A percentile compares a stretch with the other conserved stretches of the same genome.
phyloP scores from a whole-genome alignment of 441 rosid species.

The Populus hybrid region DNA sequence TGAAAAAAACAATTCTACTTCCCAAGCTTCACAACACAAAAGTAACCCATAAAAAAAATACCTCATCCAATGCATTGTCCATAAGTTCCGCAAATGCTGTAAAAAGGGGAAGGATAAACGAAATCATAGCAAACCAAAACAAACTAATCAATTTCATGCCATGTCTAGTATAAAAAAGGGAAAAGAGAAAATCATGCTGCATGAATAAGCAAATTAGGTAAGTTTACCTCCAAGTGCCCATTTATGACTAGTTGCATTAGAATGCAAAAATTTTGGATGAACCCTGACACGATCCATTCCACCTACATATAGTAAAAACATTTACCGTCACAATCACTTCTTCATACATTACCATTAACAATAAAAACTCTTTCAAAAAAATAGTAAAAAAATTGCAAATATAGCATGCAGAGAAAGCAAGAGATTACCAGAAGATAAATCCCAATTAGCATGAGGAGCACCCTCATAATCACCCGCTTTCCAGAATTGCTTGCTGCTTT shows the following conservation, averaged over 20 bases:
- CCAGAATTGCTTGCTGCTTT: constrained; percentile 71
- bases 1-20: not conserved
- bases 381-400: not conserved
- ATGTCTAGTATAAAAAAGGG: not conserved
- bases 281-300: constrained; percentile 92
- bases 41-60: constrained; percentile 12
- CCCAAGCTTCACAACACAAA: not conserved
- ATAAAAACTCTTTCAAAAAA: not conserved
- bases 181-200: not conserved
- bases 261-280: constrained; percentile 93
- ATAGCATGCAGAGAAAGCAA: not conserved
- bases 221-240: constrained; percentile 95
- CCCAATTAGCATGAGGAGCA: constrained; percentile 49
- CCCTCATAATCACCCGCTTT: constrained; percentile 93
- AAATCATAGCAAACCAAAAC: not conserved
- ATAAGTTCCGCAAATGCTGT: constrained; percentile 94
- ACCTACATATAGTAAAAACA: constrained; percentile 36
- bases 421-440: constrained; percentile 45
- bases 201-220: not conserved
- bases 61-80: constrained; percentile 95
- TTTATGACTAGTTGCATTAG: constrained; percentile 95
- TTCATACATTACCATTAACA: not conserved
- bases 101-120: constrained; percentile 14
- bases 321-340: no score
- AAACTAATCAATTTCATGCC: not conserved